These are phyloP conservation scores for Trametes sanguinea DNA, from an alignment of 768 basidiomycete species.

Conservation along the genomic window DNA sequence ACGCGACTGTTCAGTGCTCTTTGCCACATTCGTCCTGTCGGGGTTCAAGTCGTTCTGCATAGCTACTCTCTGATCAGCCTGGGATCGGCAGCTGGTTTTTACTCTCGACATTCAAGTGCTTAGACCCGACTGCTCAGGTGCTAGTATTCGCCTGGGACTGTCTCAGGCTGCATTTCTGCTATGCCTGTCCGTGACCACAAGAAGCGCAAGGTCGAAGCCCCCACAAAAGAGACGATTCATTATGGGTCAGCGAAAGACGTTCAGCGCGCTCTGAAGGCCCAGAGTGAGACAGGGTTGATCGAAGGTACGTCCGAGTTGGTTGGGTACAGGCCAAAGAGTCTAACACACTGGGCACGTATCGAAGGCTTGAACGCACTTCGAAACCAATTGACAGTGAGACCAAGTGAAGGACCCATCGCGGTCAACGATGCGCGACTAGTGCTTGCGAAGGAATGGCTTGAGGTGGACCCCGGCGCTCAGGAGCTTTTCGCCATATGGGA, in stretches of 20 bases:
- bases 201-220: conserved; percentile 14
- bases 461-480: conserved; percentile 51
- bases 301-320: conserved; percentile 12
- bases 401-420: conserved; percentile 47
- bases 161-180: too few species aligned
- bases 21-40: too few species aligned
- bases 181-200: conserved; percentile 18
- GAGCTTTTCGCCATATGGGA: conserved; percentile 71
- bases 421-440: conserved; percentile 61
- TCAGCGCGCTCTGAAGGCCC: conserved; percentile 12
- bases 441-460: conserved; percentile 65
- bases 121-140: too few species aligned
- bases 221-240: conserved; percentile 8
- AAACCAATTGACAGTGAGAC: conserved; percentile 60
- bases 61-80: too few species aligned
- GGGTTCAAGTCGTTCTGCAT: too few species aligned
- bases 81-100: too few species aligned
- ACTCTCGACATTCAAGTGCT: too few species aligned
- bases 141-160: too few species aligned
- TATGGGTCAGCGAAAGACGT: conserved; percentile 21
- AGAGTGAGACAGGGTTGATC: conserved; percentile 21
- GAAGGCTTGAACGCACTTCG: conserved; percentile 54
- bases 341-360: not conserved
- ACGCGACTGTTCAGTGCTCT: not conserved
- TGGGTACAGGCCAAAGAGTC: not conserved